Evolutionary conservation across 176 grass and related monocot species (phyloP), one percentile per base, ranked within the genome.

Genomic region (Oropetium thomaeum): DNA sequence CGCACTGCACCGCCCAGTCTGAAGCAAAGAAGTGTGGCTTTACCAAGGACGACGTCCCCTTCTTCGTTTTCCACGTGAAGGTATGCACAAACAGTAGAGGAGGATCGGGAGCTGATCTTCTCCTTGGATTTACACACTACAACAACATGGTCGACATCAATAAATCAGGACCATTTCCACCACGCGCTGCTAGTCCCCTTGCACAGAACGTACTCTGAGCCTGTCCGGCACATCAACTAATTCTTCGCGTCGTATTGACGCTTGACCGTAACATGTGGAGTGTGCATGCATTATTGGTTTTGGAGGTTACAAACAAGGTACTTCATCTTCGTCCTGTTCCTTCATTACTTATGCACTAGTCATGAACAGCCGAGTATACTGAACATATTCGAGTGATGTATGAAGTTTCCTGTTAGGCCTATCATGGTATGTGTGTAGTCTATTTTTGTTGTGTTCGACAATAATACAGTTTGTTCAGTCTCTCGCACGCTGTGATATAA

Each of bases 401-500:
- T 59, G 57, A 30, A 29, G 6, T 30, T 62, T 19, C 31, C 30
- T 20, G 5, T 3, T 62, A 34, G 17, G 31, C 20, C 7, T 62
- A 62, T 9, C 59, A 62, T 62, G 16, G 23, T 44, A 30, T 45
- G 5, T 41, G 4, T n/a, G 7, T 16, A 4, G 26, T 20, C 27
- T 31, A n/a, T 67, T 41, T 63, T 27, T 44, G 3, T 39, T 35
- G 20, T 17, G 33, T 57, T 17, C 54, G 9, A 16, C 34, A 41
- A 22, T 43, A 16, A 20, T 58, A 13, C 34, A 58, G 32, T 58
- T 26, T 44, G 69, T 22, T 19, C 58, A 43, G 45, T 72, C 84
- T 75, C 76, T 84, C 48, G 80, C 66, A 15, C 63, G 66, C 84
- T 87, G 84, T n/a, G 55, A 71, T 16, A 82, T 43, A 57, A 10